phyloP scores from a whole-genome alignment of 257 asterid species.

The Scutellaria minor region DNA sequence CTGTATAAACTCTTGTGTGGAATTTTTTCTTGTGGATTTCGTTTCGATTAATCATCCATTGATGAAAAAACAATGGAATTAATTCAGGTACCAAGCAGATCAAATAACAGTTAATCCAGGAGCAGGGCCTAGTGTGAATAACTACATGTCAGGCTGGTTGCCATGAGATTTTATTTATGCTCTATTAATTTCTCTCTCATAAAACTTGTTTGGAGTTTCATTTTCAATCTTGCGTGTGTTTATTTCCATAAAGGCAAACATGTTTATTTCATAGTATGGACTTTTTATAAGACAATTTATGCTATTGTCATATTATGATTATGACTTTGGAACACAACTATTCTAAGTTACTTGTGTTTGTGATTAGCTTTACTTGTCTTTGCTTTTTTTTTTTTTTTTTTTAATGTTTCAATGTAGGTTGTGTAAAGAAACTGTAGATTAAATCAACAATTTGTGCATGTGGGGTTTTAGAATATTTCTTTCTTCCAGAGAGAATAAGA shows the following conservation, averaged over 20 bases:
- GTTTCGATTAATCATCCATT: no score
- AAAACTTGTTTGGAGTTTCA: constrained; percentile 9
- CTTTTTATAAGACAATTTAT: constrained; percentile 23
- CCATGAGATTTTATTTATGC: constrained; percentile 43
- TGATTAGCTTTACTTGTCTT: no score
- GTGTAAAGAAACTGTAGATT: no score
- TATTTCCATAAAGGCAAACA: constrained; percentile 32
- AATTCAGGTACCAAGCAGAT: constrained; percentile 75
- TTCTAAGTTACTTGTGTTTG: no score
- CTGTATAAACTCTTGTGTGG: no score
- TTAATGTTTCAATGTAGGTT: no score
- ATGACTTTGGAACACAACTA: no score
- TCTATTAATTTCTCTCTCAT: constrained; percentile 17
- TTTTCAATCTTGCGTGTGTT: constrained; percentile 21
- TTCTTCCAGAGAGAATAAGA: no score
- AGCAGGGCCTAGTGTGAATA: constrained; percentile 90
- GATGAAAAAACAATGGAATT: neutral
- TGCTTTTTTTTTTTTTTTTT: no score
- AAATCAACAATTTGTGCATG: no score
- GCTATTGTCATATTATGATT: neutral
- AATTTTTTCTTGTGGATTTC: no score
- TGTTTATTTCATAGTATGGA: constrained; percentile 29
- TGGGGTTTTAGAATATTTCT: no score
- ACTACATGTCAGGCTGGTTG: constrained; percentile 91
- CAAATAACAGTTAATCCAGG: constrained; percentile 56